Evolutionary conservation across 164 flowering plant genomes (phyloP).

Genomic region (Vitis amurensis): DNA sequence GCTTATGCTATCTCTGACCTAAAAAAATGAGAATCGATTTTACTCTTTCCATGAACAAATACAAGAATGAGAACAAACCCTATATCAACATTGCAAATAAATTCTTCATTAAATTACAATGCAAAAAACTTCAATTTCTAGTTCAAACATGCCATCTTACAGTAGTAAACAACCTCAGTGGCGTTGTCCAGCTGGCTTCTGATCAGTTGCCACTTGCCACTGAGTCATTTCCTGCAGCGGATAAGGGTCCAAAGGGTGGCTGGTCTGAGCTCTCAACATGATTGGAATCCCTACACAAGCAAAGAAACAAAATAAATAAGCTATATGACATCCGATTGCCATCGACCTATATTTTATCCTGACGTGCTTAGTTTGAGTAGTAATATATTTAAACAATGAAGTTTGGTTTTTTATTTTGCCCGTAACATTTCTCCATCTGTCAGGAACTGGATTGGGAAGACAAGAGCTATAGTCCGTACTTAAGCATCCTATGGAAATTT

Average conservation of each 20-base stretch:
- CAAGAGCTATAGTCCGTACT: neutral
- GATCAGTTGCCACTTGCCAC: constrained; percentile 93
- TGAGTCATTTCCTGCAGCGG: constrained; percentile 87
- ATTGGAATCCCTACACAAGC: constrained; percentile 43
- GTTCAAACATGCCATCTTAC: neutral
- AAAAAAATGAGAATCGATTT: constrained; percentile 13
- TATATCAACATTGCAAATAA: neutral
- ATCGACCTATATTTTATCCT: neutral
- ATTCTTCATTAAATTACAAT: neutral
- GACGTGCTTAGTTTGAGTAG: neutral
- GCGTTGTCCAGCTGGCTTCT: constrained; percentile 93
- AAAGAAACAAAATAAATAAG: constrained; percentile 2
- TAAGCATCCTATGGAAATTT: neutral
- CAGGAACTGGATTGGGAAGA: neutral
- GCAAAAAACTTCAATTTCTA: too few species aligned
- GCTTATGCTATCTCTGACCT: constrained; percentile 96
- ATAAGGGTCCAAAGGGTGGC: constrained; percentile 91
- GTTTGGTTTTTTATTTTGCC: neutral
- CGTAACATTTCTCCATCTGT: neutral
- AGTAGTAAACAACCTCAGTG: constrained; percentile 70
- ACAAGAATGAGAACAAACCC: neutral
- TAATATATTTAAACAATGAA: neutral
- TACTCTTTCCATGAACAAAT: neutral
- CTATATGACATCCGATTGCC: neutral
- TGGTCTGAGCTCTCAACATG: constrained; percentile 67